Evolutionary conservation across 352 stramenopile genomes (phyloP).

Genomic region (Plasmopara viticola): DNA sequence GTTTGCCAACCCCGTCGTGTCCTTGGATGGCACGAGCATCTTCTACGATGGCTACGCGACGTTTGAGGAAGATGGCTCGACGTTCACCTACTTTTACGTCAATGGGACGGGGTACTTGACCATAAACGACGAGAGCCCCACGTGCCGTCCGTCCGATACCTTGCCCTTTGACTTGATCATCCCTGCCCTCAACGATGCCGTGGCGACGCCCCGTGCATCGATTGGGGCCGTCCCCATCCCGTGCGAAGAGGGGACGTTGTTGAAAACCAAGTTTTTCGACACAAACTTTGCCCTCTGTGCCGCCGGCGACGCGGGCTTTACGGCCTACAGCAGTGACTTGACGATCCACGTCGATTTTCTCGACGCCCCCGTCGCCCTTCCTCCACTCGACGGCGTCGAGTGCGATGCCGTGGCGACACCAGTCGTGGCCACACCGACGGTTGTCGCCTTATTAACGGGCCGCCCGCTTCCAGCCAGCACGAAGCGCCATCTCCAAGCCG

Average conservation of each 20-base stretch:
- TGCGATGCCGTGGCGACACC: conserved; percentile 7
- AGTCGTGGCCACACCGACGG: conserved; percentile 8
- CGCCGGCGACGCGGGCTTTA: conserved; percentile 15
- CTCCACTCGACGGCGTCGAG: neutral
- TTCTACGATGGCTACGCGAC: conserved; percentile 25
- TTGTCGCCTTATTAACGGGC: conserved; percentile 13
- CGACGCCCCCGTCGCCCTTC: conserved; percentile 3
- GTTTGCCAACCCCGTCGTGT: conserved; percentile 26
- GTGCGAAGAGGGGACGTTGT: conserved; percentile 19
- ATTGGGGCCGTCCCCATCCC: conserved; percentile 13
- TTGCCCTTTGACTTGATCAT: conserved; percentile 25
- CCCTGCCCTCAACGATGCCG: conserved; percentile 12
- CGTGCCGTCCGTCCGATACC: conserved; percentile 10
- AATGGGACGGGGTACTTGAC: conserved; percentile 18
- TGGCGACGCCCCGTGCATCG: conserved; percentile 7
- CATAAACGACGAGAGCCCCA: conserved; percentile 2
- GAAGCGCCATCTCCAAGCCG: conserved; percentile 8
- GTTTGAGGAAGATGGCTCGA: conserved; percentile 10
- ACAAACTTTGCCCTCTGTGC: conserved; percentile 25
- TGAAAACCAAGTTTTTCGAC: conserved; percentile 25
- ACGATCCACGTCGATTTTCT: conserved; percentile 27
- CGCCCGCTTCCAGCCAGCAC: neutral
- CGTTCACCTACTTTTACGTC: conserved; percentile 22
- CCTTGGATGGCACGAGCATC: conserved; percentile 7
- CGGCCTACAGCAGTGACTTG: conserved; percentile 24